Conservation (phyloP, 192 early-diverging fungal genomes). For the Spizellomyces punctatus region DNA sequence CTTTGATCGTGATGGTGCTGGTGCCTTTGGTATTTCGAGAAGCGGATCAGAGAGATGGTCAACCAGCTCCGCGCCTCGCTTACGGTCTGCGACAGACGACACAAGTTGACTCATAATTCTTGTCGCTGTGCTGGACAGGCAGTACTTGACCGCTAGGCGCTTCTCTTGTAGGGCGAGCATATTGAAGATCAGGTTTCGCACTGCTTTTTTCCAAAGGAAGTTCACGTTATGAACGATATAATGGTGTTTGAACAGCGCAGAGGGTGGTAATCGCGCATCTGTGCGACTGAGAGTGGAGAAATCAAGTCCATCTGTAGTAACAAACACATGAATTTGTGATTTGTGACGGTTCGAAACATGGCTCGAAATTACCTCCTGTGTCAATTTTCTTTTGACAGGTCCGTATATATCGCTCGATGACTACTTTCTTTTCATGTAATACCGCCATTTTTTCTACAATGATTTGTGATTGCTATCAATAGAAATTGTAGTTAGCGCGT, state of each 20-base stretch:
- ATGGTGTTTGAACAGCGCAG: slow-evolving; percentile 62
- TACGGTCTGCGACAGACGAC: slow-evolving; percentile 1
- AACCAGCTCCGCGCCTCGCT: slow-evolving; percentile 9
- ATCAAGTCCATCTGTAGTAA: background rate
- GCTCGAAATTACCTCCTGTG: no score
- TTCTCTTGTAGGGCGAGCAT: slow-evolving; percentile 73
- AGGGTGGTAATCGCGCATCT: slow-evolving; percentile 10
- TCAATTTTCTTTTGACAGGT: slow-evolving; percentile 30
- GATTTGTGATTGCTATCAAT: slow-evolving; percentile 47
- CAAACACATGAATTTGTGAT: no score
- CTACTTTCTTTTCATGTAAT: slow-evolving; percentile 63
- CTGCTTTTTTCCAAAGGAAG: slow-evolving; percentile 81
- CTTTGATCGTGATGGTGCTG: slow-evolving; percentile 5
- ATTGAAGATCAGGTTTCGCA: slow-evolving; percentile 81
- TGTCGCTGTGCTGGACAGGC: slow-evolving; percentile 78
- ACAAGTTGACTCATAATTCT: slow-evolving; percentile 75
- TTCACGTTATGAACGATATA: slow-evolving; percentile 85
- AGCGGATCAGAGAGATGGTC: slow-evolving; percentile 7
- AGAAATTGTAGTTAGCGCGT: background rate
- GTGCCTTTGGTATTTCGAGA: background rate
- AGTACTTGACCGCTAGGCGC: slow-evolving; percentile 73
- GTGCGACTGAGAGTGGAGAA: slow-evolving; percentile 5
- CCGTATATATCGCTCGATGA: slow-evolving; percentile 50
- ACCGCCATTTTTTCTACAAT: slow-evolving; percentile 62
- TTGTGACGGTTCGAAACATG: no score